Conservation (phyloP, 2,329 filamentous ascomycete species). For the Microascus cirrosus region DNA sequence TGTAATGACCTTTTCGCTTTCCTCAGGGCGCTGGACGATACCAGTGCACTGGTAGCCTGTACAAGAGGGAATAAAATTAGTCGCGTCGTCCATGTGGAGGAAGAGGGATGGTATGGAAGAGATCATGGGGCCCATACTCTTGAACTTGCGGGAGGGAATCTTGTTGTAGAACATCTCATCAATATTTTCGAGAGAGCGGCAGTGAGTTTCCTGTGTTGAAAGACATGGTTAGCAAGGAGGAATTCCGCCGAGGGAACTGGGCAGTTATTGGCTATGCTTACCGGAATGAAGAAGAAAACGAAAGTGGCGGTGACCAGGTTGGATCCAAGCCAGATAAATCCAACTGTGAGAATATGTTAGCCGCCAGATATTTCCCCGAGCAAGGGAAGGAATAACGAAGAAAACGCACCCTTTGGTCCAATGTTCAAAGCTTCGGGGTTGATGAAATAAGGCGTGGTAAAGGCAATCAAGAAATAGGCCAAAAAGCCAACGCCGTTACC, state of each 20-base stretch:
- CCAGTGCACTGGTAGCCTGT: conserved; percentile 7
- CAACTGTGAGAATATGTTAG: conserved; percentile 5
- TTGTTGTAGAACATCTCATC: conserved; percentile 8
- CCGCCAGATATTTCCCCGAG: background rate
- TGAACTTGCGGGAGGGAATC: conserved; percentile 7
- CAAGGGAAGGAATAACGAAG: background rate
- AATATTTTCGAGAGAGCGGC: conserved; percentile 7
- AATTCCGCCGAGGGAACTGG: background rate
- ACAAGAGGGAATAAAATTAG: background rate
- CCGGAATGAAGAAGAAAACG: conserved; percentile 7
- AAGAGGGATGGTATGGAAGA: background rate
- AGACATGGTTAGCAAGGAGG: background rate
- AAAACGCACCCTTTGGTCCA: conserved; percentile 6
- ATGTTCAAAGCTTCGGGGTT: conserved; percentile 6
- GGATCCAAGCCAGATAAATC: conserved; percentile 7
- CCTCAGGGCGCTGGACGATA: background rate
- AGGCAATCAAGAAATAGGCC: conserved; percentile 6
- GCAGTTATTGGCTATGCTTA: conserved; percentile 1
- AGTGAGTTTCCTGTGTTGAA: conserved; percentile 6
- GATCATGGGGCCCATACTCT: conserved; percentile 2
- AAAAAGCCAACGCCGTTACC: conserved; percentile 5
- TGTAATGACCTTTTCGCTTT: conserved; percentile 5
- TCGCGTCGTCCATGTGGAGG: background rate
- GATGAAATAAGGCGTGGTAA: conserved; percentile 7
- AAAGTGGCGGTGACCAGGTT: conserved; percentile 6